phyloP scores from a whole-genome alignment of 306 rosid species.

The Coriaria nepalensis region DNA sequence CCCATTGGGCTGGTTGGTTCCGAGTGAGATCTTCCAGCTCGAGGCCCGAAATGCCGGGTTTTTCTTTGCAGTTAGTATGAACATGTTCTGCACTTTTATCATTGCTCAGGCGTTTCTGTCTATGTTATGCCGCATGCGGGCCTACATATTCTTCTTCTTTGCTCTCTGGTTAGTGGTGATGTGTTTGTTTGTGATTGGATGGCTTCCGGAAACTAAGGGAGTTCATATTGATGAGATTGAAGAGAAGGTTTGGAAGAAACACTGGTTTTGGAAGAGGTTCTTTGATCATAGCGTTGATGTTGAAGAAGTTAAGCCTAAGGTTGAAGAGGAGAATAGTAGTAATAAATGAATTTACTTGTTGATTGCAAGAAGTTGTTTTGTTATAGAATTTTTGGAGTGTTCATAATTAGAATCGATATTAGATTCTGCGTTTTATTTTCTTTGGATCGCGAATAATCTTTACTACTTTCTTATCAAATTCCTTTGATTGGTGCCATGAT shows the following conservation, averaged over 20 bases:
- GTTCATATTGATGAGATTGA: slow-evolving; percentile 26
- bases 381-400: no score
- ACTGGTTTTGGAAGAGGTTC: slow-evolving; percentile 29
- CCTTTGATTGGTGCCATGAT: no score
- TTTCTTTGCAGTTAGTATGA: slow-evolving; percentile 23
- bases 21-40: slow-evolving; percentile 22
- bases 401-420: no score
- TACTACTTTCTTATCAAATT: no score
- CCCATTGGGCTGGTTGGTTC: slow-evolving; percentile 22
- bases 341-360: no score
- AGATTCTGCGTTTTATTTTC: no score
- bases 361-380: no score
- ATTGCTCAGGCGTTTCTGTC: slow-evolving; percentile 24
- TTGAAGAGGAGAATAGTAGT: no score
- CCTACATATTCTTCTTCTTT: slow-evolving; percentile 24
- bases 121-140: slow-evolving; percentile 18
- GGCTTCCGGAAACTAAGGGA: slow-evolving; percentile 26
- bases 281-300: no score
- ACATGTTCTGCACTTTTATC: slow-evolving; percentile 28
- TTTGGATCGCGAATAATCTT: no score
- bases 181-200: slow-evolving; percentile 2
- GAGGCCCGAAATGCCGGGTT: slow-evolving; percentile 17
- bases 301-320: no score
- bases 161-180: slow-evolving; percentile 12
- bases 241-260: slow-evolving; percentile 25